A percentile compares a stretch with the other conserved stretches of the same genome.
phyloP scores from a whole-genome alignment of 139 green algal genomes.

The Haematococcus sp. region DNA sequence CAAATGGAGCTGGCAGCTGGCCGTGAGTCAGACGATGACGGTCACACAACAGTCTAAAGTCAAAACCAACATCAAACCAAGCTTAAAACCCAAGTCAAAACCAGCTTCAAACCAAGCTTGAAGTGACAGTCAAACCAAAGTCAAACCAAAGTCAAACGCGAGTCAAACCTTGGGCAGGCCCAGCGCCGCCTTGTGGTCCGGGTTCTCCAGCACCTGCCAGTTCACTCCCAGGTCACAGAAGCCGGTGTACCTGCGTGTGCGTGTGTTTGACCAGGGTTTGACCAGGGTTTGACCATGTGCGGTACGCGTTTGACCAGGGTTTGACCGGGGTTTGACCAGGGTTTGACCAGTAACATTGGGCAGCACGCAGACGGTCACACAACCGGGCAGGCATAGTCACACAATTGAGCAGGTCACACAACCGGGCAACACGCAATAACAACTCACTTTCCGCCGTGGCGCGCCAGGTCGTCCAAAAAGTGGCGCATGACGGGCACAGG shows the following conservation, averaged over 20 bases:
- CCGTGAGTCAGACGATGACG: too few species aligned
- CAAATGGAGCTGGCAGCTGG: too few species aligned
- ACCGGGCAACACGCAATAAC: too few species aligned
- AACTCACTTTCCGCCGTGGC: slow-evolving; percentile 37
- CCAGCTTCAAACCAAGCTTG: background rate
- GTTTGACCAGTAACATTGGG: too few species aligned
- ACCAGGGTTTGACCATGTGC: too few species aligned
- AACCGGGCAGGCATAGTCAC: too few species aligned
- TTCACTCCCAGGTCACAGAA: slow-evolving; percentile 78
- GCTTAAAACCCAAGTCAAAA: background rate
- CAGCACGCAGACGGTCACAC: too few species aligned
- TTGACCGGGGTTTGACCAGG: background rate
- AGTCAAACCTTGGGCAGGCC: slow-evolving; percentile 47
- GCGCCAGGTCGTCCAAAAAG: slow-evolving; percentile 85
- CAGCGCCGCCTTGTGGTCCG: slow-evolving; percentile 55
- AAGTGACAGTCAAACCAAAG: too few species aligned
- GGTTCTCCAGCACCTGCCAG: slow-evolving; percentile 90
- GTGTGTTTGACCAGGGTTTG: too few species aligned
- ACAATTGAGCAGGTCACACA: too few species aligned
- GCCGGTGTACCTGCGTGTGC: slow-evolving; percentile 23
- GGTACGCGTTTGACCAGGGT: background rate
- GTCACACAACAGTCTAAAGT: too few species aligned
- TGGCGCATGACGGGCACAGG: slow-evolving; percentile 87
- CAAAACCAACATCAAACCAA: too few species aligned
- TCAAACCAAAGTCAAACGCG: background rate